These are phyloP conservation scores for Yamadazyma tumulicola DNA, from an alignment of 805 yeast species.

Conservation along the genomic window DNA sequence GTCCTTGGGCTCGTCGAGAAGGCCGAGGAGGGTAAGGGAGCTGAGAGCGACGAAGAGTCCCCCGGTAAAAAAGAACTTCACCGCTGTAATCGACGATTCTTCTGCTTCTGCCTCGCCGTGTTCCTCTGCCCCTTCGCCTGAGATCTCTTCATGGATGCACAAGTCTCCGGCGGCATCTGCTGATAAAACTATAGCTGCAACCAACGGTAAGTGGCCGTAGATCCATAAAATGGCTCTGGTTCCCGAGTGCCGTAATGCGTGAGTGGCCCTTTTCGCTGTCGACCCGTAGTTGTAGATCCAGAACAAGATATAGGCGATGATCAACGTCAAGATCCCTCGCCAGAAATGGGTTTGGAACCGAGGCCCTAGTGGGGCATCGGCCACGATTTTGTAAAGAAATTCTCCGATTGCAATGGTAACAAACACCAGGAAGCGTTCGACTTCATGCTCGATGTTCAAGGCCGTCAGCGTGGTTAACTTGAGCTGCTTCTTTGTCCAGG, in stretches of 20 bases:
- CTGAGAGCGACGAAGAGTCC: slow-evolving; percentile 47
- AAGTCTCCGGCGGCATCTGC: slow-evolving; percentile 60
- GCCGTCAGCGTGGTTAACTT: slow-evolving; percentile 52
- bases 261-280: slow-evolving; percentile 45
- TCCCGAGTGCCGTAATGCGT: slow-evolving; percentile 50
- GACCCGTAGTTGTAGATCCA: slow-evolving; percentile 58
- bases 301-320: slow-evolving; percentile 46
- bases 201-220: slow-evolving; percentile 47
- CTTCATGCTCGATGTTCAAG: slow-evolving; percentile 63
- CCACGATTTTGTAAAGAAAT: slow-evolving; percentile 52
- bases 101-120: slow-evolving; percentile 14
- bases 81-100: slow-evolving; percentile 35
- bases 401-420: slow-evolving; percentile 66
- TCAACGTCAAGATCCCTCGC: slow-evolving; percentile 46
- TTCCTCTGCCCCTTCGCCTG: background rate
- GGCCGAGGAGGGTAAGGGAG: slow-evolving; percentile 38
- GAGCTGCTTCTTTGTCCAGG: slow-evolving; percentile 41
- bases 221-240: slow-evolving; percentile 45
- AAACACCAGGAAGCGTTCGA: slow-evolving; percentile 56
- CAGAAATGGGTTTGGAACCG: slow-evolving; percentile 44
- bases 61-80: slow-evolving; percentile 50
- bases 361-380: slow-evolving; percentile 42
- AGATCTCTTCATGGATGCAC: slow-evolving; percentile 14
- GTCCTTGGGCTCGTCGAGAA: slow-evolving; percentile 45
- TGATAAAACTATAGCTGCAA: slow-evolving; percentile 49